These are phyloP conservation scores for Berkeleyomyces rouxiae DNA, from an alignment of 2,329 filamentous ascomycete species.

Conservation along the genomic window DNA sequence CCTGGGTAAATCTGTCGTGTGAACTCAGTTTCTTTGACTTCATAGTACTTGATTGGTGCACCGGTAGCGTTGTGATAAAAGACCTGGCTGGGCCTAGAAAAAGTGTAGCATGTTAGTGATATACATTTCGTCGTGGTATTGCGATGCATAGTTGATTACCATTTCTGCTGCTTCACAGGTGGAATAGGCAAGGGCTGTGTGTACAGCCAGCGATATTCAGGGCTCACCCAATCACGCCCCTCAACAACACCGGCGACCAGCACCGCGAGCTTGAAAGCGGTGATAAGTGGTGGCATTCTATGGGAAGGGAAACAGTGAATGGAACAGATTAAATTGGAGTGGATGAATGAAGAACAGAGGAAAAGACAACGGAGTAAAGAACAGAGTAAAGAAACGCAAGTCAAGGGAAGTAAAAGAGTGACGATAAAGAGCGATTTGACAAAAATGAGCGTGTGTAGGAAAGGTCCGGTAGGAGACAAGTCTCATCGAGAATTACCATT, in stretches of 20 bases:
- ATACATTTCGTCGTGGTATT: no score
- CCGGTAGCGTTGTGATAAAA: slow-evolving; percentile 23
- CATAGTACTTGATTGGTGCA: slow-evolving; percentile 23
- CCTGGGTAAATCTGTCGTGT: slow-evolving; percentile 23
- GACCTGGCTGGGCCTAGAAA: slow-evolving; percentile 15
- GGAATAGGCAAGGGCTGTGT: slow-evolving; percentile 26
- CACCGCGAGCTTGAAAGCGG: slow-evolving; percentile 3
- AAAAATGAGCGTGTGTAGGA: not conserved
- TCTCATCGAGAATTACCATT: not conserved
- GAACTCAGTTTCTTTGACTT: slow-evolving; percentile 22
- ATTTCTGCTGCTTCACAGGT: slow-evolving; percentile 26
- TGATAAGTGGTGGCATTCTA: slow-evolving; percentile 5
- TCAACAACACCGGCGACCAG: slow-evolving; percentile 4
- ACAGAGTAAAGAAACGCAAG: not conserved
- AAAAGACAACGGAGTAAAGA: not conserved
- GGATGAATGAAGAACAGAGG: not conserved
- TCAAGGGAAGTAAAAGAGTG: not conserved
- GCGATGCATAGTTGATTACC: slow-evolving; percentile 14
- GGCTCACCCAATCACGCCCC: slow-evolving; percentile 14
- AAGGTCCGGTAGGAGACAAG: no score
- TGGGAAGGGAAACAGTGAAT: not conserved
- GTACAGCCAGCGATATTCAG: slow-evolving; percentile 13
- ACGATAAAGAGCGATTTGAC: not conserved
- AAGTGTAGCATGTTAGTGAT: not conserved
- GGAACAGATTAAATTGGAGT: not conserved